A percentile compares a stretch with the other conserved stretches of the same genome.
Evolutionary conservation across 106 monocot genomes (phyloP).

Genomic region (Chionographis japonica): DNA sequence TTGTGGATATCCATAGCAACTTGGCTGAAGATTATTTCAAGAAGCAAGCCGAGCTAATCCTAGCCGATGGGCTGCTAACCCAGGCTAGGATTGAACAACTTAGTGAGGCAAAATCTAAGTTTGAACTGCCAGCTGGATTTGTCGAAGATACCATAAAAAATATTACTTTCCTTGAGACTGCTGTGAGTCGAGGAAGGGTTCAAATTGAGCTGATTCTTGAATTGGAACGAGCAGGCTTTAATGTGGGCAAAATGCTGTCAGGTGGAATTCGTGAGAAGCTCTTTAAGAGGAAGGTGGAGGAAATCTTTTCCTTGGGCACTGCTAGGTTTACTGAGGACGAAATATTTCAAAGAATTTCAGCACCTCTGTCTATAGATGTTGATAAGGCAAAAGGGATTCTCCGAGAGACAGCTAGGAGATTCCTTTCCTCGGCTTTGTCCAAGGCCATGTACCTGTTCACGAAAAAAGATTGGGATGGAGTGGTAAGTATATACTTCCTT

Average conservation of each 20-base stretch:
- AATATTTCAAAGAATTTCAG: constrained; percentile 75
- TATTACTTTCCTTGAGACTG: constrained; percentile 84
- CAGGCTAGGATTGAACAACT: constrained; percentile 88
- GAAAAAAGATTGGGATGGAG: constrained; percentile 75
- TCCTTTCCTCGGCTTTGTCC: constrained; percentile 70
- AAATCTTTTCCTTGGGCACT: constrained; percentile 83
- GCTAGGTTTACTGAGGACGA: constrained; percentile 83
- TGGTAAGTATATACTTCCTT: constrained; percentile 37
- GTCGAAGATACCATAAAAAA: constrained; percentile 95
- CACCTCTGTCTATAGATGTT: constrained; percentile 59
- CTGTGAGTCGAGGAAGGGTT: constrained; percentile 80
- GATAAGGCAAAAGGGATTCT: constrained; percentile 73
- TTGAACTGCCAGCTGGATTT: constrained; percentile 77
- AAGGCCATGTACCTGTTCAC: constrained; percentile 76
- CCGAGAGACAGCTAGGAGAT: constrained; percentile 63
- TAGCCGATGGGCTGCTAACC: constrained; percentile 87
- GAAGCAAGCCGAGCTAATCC: constrained; percentile 93
- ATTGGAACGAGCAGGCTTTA: constrained; percentile 72
- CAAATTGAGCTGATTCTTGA: constrained; percentile 74
- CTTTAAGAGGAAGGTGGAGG: constrained; percentile 81
- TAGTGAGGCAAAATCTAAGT: constrained; percentile 68
- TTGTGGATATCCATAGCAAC: constrained; percentile 67
- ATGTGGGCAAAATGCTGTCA: constrained; percentile 79
- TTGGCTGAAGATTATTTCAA: constrained; percentile 91
- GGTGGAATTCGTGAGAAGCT: constrained; percentile 76